Conservation (phyloP, 495 filamentous ascomycete genomes). For the Tuber melanosporum region DNA sequence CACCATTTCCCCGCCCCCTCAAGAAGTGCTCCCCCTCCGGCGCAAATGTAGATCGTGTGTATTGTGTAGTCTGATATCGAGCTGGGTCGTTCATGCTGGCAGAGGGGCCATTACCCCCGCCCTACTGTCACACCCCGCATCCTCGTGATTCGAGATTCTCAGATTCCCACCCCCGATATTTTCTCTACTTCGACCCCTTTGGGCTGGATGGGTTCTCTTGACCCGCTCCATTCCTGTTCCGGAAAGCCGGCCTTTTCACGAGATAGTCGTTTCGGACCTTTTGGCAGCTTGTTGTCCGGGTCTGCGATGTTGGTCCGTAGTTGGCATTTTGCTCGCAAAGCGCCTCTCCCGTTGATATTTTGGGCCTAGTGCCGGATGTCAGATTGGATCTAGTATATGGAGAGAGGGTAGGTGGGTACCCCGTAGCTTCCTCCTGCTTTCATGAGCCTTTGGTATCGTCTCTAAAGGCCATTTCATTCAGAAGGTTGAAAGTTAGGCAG, state of each 20-base stretch:
- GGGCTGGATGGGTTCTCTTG: constrained; percentile 5
- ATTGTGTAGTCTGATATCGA: neutral
- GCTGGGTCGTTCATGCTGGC: neutral
- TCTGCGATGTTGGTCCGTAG: neutral
- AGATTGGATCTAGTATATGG: neutral
- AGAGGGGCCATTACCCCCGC: neutral
- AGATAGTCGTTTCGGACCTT: constrained; percentile 2
- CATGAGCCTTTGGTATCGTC: neutral
- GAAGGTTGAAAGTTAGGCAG: neutral
- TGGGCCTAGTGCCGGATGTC: neutral
- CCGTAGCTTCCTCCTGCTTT: neutral
- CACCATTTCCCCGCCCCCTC: neutral
- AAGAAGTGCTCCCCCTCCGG: neutral
- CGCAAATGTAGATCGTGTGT: neutral
- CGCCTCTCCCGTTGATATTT: neutral
- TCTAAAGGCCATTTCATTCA: neutral
- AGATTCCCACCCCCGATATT: neutral
- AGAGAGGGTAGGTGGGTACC: neutral
- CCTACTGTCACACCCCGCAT: neutral
- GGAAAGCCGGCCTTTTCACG: neutral
- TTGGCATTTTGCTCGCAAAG: neutral
- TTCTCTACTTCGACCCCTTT: neutral
- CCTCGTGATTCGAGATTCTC: neutral
- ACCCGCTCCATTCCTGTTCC: constrained; percentile 4
- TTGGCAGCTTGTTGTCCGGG: neutral